These are phyloP conservation scores for Yamadazyma tumulicola DNA, from an alignment of 805 yeast genomes.

Conservation along the genomic window DNA sequence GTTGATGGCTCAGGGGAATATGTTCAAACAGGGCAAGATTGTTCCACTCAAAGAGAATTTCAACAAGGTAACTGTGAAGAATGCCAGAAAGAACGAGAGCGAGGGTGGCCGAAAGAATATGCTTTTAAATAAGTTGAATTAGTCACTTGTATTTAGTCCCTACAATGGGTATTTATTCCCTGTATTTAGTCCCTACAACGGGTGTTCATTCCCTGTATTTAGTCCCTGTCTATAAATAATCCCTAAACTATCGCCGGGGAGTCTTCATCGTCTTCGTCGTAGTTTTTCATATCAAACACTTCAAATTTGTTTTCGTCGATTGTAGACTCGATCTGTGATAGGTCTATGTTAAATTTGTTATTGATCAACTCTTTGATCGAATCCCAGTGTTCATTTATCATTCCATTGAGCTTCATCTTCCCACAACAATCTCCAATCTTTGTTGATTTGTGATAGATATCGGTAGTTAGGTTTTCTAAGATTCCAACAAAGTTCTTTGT, in stretches of 20 bases:
- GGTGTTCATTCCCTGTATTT: no score
- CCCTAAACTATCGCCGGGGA: slow-evolving; percentile 22
- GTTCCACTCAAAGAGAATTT: slow-evolving; percentile 7
- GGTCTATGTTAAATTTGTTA: slow-evolving; percentile 12
- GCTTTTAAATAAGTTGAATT: no score
- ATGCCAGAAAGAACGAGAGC: no score
- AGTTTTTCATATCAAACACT: slow-evolving; percentile 18
- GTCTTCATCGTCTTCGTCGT: slow-evolving; percentile 25
- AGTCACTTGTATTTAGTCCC: no score
- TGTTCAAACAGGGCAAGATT: slow-evolving; percentile 11
- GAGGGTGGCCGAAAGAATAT: no score
- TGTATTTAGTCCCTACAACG: no score
- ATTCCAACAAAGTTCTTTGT: slow-evolving; percentile 12
- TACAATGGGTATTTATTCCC: no score
- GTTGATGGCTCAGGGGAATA: slow-evolving; percentile 15
- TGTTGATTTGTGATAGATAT: slow-evolving; percentile 10
- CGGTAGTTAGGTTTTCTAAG: slow-evolving; percentile 18
- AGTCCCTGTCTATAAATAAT: background rate
- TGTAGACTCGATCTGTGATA: slow-evolving; percentile 7
- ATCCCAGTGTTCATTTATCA: slow-evolving; percentile 18
- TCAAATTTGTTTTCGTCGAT: slow-evolving; percentile 22
- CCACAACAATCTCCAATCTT: slow-evolving; percentile 17
- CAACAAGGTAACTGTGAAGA: slow-evolving; percentile 1
- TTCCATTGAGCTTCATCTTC: slow-evolving; percentile 16
- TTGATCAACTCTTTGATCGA: slow-evolving; percentile 7